Base-by-base conservation (phyloP, 2,329 filamentous ascomycete species). In the Epichloe bromicola region DNA sequence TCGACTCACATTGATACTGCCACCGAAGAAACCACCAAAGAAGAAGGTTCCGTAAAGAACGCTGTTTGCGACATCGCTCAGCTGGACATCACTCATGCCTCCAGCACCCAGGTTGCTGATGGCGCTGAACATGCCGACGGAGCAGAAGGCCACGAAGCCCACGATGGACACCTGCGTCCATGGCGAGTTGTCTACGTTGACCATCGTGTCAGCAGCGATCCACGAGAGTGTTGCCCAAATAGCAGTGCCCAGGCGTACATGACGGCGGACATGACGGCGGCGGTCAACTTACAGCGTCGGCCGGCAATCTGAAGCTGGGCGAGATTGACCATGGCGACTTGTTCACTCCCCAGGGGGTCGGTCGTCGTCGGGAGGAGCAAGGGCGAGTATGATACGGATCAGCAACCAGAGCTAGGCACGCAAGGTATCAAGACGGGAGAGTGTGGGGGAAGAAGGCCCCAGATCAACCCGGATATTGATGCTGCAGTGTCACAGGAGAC, bases 41-140 rank as follows among this genome's bases (percentile, higher is more conserved):
- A 53, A 53, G 34, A 53, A 53, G 12, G 23, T 43, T 30, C 36
- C 51, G 30, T 53, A 53, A 14, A 53, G 40, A 4, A 53, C 47
- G 3, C 78, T 80, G 65, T 79, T 84, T 58, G 83, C 78, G 58
- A 53, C 45, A 23, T 53, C 51, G 36, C 46, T 52, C 5, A 52
- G 51, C 47, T 52, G 51, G 7, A 52, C 51, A 38, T 52, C 51
- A 14, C 43, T 33, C 30, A 46, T 46, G 14, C 53, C 81, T 62
- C 70, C 80, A 52, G 78, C 81, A 50, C 81, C 81, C 23, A 84
- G 66, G 54, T 80, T 80, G 55, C 70, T 70, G 50, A 84, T 70
- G 10, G 80, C 79, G 60, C 84, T 84, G 70, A 76, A 84, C 79
- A 85, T 83, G 58, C 81, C 81, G n/a, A 49, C 48, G 44, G 42